Percentiles rank a stretch among this genome's conserved stretches.
These are phyloP conservation scores for Rhodomyrtus tomentosa DNA, from an alignment of 345 rosid species.

Conservation along the genomic window DNA sequence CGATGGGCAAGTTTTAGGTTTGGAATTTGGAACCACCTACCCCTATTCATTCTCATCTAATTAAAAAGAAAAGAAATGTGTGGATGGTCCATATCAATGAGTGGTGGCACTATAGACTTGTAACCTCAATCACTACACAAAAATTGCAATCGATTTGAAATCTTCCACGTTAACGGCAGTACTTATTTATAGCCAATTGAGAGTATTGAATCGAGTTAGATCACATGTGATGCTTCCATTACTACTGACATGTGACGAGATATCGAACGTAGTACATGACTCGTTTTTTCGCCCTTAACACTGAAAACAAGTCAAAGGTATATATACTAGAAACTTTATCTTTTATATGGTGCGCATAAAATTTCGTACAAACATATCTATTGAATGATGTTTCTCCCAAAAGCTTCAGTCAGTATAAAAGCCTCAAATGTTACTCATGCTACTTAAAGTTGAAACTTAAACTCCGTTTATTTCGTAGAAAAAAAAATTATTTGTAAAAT, in stretches of 20 bases:
- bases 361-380: not conserved
- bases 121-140: not conserved
- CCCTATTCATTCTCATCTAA: too few species aligned
- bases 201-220: not conserved
- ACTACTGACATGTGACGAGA: not conserved
- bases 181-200: not conserved
- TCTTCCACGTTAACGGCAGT: not conserved
- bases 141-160: not conserved
- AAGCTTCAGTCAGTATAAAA: not conserved
- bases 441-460: not conserved
- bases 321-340: not conserved
- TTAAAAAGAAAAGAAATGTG: too few species aligned
- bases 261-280: not conserved
- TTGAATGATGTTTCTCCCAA: not conserved
- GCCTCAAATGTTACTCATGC: not conserved
- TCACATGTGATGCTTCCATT: not conserved
- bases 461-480: too few species aligned
- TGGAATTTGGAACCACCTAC: too few species aligned
- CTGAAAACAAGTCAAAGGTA: not conserved
- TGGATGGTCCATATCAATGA: not conserved
- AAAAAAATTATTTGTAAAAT: too few species aligned
- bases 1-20: too few species aligned
- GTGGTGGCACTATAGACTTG: not conserved
- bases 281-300: not conserved
- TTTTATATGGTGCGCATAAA: not conserved